Base-by-base conservation (phyloP, 352 stramenopile genomes). In the Phytophthora megakarya region DNA sequence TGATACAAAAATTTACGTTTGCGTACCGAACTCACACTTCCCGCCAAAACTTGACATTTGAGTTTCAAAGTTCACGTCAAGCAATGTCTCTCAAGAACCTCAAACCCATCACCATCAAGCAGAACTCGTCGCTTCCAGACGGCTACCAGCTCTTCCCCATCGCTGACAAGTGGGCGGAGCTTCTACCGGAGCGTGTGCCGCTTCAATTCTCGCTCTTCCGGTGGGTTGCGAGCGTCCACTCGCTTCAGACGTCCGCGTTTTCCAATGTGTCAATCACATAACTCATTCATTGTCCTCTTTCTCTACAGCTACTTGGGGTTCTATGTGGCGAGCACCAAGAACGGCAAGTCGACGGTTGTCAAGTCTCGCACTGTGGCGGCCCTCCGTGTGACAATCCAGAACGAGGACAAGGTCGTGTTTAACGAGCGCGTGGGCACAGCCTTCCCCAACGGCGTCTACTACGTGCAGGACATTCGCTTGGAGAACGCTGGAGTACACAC, bases 391-490 rank as follows among this genome's bases (percentile, higher is more conserved):
- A 89, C 76, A 11, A 93, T 93, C 56, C 76, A 78, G 44, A 93
- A 91, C 55, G 84, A 93, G 16, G 75, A 87, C 61, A 91, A 93
- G 67, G 66, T 87, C 38, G 80, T 93, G 21, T 90, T 93, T 55
- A 72, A 71, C 33, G 74, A 86, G 55, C 70, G 78, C 52, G 76
- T 93, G 28, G 32, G 50, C 18, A 79, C 66, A 30, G 60, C 76
- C 25, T 93, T 93, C 70, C 70, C 70, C 54, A 93, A 93, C 44
- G 84, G 81, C 62, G 81, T 93, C 33, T 93, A 81, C 70, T 93
- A 93, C 59, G 81, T 93, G 30, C 84, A 93, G 58, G 81, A 90
- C 61, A 81, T 93, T 57, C 71, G 72, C 19, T 58, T 93, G 16
- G 72, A 84, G 51, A 76, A 84, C 38, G 65, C 71, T 19, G 84